phyloP scores from a whole-genome alignment of 2,329 filamentous ascomycete genomes.

The Graphiopsis chlorocephala region DNA sequence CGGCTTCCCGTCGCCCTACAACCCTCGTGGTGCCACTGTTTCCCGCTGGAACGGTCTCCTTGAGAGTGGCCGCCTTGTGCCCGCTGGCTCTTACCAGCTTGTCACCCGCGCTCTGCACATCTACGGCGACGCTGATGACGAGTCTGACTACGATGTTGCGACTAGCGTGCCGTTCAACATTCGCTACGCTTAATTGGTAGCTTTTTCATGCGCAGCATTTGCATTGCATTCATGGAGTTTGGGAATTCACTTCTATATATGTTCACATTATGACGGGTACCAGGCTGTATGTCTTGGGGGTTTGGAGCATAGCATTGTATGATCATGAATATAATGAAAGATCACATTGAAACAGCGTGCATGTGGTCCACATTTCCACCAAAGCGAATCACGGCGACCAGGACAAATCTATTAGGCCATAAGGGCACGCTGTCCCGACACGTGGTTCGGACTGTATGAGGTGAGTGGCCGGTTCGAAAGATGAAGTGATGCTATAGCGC shows the following conservation, averaged over 20 bases:
- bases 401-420: no score
- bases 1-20: conserved; percentile 21
- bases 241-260: neutral
- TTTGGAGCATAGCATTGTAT: neutral
- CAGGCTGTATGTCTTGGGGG: neutral
- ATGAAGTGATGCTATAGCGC: no score
- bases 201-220: neutral
- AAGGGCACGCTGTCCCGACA: no score
- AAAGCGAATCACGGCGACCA: no score
- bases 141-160: conserved; percentile 29
- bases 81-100: conserved; percentile 30
- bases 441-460: no score
- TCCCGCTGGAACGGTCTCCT: conserved; percentile 27
- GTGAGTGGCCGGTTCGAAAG: no score
- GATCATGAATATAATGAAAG: no score
- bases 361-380: no score
- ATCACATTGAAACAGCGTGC: no score
- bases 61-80: conserved; percentile 27
- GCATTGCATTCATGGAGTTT: neutral
- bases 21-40: conserved; percentile 20
- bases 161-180: conserved; percentile 27
- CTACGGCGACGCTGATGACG: conserved; percentile 27
- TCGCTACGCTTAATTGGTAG: conserved; percentile 13
- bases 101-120: conserved; percentile 31
- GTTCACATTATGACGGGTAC: neutral